A percentile compares a stretch with the other conserved stretches of the same genome.
phyloP scores from a whole-genome alignment of 805 yeast species.

The Barnettozyma sucrosica region DNA sequence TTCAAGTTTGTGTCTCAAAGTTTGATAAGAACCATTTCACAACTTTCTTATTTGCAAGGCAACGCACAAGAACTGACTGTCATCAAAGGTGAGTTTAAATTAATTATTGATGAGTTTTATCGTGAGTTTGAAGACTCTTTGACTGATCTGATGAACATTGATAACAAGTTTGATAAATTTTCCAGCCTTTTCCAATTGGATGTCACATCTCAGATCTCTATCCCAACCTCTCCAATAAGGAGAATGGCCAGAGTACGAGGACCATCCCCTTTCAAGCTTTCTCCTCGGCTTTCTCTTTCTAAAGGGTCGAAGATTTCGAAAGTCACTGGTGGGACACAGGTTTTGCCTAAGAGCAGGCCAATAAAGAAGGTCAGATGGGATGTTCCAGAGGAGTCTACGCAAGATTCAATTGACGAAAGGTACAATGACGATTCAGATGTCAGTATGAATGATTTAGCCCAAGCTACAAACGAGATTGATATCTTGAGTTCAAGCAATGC shows the following conservation, averaged over 20 bases:
- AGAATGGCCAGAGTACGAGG: constrained; percentile 17
- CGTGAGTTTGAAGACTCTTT: constrained; percentile 23
- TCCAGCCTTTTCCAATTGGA: constrained; percentile 21
- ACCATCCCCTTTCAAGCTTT: constrained; percentile 20
- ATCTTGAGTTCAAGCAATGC: constrained; percentile 7
- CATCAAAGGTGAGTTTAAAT: constrained; percentile 16
- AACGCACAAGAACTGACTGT: constrained; percentile 12
- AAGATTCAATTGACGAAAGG: constrained; percentile 1
- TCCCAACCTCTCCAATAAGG: constrained; percentile 25
- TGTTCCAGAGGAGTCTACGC: constrained; percentile 25
- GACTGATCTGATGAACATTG: constrained; percentile 28
- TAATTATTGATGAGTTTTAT: constrained; percentile 17
- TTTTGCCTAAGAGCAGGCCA: constrained; percentile 20
- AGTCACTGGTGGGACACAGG: constrained; percentile 13
- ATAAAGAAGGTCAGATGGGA: constrained; percentile 44
- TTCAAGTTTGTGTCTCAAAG: constrained; percentile 16
- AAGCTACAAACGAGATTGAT: constrained; percentile 18
- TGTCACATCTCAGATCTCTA: constrained; percentile 18
- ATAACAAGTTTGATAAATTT: constrained; percentile 32
- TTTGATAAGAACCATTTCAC: constrained; percentile 13
- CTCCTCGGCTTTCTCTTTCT: constrained; percentile 21
- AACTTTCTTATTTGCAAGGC: constrained; percentile 12
- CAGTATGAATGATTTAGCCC: constrained; percentile 23
- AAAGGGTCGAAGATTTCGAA: constrained; percentile 15
- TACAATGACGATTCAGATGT: constrained; percentile 20